Conservation (phyloP, 345 rosid species). For the Sapria himalayana region DNA sequence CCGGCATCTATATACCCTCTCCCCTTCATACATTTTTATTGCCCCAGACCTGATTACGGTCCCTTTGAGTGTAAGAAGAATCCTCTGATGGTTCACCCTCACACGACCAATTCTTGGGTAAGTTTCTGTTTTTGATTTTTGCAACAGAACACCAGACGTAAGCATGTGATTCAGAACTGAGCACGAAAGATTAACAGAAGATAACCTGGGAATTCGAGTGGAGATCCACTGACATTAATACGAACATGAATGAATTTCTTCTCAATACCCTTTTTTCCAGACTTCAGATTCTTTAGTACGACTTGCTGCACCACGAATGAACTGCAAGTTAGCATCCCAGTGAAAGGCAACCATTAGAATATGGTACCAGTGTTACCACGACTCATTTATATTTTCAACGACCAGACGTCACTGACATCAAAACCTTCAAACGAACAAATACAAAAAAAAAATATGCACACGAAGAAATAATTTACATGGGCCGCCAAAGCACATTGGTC, state of each 20-base stretch:
- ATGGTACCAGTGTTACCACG: not conserved
- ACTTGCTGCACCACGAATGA: slow-evolving; percentile 24
- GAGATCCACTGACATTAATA: slow-evolving; percentile 50
- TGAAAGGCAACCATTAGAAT: not conserved
- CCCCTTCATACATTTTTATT: slow-evolving; percentile 85
- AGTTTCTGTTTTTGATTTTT: slow-evolving; percentile 26
- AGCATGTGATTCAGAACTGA: slow-evolving; percentile 1
- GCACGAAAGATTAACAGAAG: slow-evolving; percentile 1
- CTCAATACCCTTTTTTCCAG: slow-evolving; percentile 25
- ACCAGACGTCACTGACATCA: slow-evolving; percentile 2
- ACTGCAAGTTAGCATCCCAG: not conserved
- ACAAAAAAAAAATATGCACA: slow-evolving; percentile 1
- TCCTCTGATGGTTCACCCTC: slow-evolving; percentile 69
- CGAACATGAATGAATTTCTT: slow-evolving; percentile 81
- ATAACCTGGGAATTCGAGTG: slow-evolving; percentile 63
- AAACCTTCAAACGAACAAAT: not conserved
- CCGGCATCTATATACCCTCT: slow-evolving; percentile 55
- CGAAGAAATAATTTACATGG: slow-evolving; percentile 23
- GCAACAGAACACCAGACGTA: not conserved
- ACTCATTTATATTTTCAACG: not conserved
- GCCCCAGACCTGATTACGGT: slow-evolving; percentile 79
- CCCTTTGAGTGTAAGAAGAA: slow-evolving; percentile 69
- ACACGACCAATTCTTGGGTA: slow-evolving; percentile 68
- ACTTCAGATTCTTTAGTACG: slow-evolving; percentile 28
- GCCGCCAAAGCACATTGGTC: slow-evolving; percentile 68